Evolutionary conservation across 2,329 filamentous ascomycete genomes (phyloP).

Genomic region (Helotiales sp.): DNA sequence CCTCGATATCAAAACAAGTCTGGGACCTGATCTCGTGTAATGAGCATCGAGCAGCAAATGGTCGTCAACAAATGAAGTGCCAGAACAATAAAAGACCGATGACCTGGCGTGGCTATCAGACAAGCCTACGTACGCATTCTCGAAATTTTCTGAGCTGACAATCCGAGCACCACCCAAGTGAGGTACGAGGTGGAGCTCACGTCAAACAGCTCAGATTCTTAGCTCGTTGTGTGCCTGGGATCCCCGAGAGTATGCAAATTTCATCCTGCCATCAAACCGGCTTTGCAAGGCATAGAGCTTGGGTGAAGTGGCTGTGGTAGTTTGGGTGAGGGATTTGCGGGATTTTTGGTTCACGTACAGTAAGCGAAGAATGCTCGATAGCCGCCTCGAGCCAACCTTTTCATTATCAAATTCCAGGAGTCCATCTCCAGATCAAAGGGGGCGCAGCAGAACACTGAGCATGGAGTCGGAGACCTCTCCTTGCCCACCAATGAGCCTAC

Average conservation of each 20-base stretch:
- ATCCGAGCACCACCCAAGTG: too few relatives aligned
- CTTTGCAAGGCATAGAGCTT: not conserved
- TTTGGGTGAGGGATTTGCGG: constrained; percentile 17
- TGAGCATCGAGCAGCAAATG: too few relatives aligned
- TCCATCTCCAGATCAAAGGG: not conserved
- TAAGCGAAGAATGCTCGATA: not conserved
- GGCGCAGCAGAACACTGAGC: constrained; percentile 3
- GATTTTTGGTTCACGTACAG: not conserved
- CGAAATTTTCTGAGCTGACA: too few relatives aligned
- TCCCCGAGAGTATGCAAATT: not conserved
- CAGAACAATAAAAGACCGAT: too few relatives aligned
- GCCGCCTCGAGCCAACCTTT: constrained; percentile 5
- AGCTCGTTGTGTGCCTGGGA: not conserved
- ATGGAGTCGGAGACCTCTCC: not conserved
- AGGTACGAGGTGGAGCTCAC: not conserved
- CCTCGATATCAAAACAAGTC: not conserved
- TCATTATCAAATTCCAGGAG: constrained; percentile 2
- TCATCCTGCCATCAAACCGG: not conserved
- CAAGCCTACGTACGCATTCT: too few relatives aligned
- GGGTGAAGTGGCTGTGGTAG: not conserved
- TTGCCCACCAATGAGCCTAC: constrained; percentile 6
- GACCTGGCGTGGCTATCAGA: too few relatives aligned
- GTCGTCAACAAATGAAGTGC: too few relatives aligned
- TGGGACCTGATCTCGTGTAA: too few relatives aligned
- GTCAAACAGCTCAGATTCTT: not conserved